phyloP scores from a whole-genome alignment of 257 asterid species.

The Plantago elongata region DNA sequence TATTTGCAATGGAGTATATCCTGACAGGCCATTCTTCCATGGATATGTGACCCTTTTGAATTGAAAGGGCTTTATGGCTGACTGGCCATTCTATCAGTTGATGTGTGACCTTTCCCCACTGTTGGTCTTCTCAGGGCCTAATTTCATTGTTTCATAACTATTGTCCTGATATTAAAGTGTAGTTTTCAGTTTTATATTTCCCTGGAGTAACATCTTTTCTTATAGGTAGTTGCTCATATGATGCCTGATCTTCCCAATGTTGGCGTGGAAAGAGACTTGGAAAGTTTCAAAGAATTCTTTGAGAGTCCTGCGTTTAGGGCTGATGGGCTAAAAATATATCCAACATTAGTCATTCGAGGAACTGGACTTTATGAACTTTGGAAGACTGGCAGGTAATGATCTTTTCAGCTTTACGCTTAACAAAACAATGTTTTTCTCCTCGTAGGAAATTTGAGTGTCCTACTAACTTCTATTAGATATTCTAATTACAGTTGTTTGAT shows the following conservation, averaged over 20 bases:
- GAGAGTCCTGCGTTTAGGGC: slow-evolving; percentile 94
- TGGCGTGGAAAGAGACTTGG: slow-evolving; percentile 96
- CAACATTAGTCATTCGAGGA: slow-evolving; percentile 96
- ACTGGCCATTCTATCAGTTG: neutral
- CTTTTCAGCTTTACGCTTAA: slow-evolving; percentile 5
- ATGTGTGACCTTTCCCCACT: no score
- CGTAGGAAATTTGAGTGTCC: no score
- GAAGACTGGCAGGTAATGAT: slow-evolving; percentile 88
- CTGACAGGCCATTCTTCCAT: no score
- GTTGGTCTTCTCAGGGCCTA: no score
- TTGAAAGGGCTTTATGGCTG: no score
- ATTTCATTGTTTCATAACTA: neutral
- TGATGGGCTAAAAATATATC: slow-evolving; percentile 96
- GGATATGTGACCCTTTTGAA: no score
- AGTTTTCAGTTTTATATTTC: slow-evolving; percentile 5
- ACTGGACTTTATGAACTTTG: slow-evolving; percentile 98
- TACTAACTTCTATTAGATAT: slow-evolving; percentile 1
- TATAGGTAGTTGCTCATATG: slow-evolving; percentile 98
- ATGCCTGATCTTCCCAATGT: slow-evolving; percentile 99
- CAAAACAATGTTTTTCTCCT: no score
- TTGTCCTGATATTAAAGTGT: no score
- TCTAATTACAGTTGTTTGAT: slow-evolving; percentile 9
- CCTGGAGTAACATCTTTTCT: slow-evolving; percentile 6
- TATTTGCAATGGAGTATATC: no score
- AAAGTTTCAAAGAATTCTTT: slow-evolving; percentile 95